Percentiles rank a stretch among this genome's conserved stretches.
Evolutionary conservation across 2,329 filamentous ascomycete species (phyloP).

Genomic region (Pleomassaria siparia): DNA sequence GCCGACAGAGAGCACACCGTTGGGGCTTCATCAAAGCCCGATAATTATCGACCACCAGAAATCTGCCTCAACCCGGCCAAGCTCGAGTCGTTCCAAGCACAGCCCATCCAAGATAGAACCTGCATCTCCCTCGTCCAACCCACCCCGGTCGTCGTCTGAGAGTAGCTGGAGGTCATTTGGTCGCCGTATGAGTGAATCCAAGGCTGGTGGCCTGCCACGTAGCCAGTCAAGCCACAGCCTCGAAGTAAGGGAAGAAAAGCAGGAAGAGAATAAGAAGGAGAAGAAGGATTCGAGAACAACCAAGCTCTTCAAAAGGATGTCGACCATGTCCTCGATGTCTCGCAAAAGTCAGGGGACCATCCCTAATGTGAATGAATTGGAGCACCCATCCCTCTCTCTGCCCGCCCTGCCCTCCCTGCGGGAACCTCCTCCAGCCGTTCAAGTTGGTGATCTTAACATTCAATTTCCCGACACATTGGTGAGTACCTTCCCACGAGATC

Average conservation of each 20-base stretch:
- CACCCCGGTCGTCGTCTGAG: conserved; percentile 43
- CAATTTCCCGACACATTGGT: conserved; percentile 91
- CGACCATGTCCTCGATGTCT: conserved; percentile 57
- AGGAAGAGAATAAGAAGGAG: conserved; percentile 47
- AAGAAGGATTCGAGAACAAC: conserved; percentile 60
- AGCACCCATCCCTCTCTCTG: conserved; percentile 28
- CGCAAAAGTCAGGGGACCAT: conserved; percentile 51
- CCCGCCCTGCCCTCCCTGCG: conserved; percentile 32
- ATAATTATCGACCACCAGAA: conserved; percentile 66
- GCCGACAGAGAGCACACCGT: conserved; percentile 54
- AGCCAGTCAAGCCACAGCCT: conserved; percentile 26
- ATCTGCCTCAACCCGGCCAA: conserved; percentile 20
- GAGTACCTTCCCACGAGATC: conserved; percentile 25
- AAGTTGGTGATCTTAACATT: conserved; percentile 89
- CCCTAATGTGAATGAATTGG: conserved; percentile 44
- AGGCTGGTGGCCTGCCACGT: conserved; percentile 28
- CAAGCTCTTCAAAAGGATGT: conserved; percentile 68
- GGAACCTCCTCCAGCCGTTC: conserved; percentile 59
- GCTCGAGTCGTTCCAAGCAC: conserved; percentile 28
- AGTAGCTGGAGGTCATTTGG: conserved; percentile 42
- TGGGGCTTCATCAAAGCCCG: conserved; percentile 57
- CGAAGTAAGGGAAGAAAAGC: conserved; percentile 43
- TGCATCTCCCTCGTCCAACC: conserved; percentile 27
- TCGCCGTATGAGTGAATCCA: conserved; percentile 42
- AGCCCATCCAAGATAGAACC: conserved; percentile 22